phyloP scores from a whole-genome alignment of 2,329 filamentous ascomycete genomes.

The Fusarium sp. region DNA sequence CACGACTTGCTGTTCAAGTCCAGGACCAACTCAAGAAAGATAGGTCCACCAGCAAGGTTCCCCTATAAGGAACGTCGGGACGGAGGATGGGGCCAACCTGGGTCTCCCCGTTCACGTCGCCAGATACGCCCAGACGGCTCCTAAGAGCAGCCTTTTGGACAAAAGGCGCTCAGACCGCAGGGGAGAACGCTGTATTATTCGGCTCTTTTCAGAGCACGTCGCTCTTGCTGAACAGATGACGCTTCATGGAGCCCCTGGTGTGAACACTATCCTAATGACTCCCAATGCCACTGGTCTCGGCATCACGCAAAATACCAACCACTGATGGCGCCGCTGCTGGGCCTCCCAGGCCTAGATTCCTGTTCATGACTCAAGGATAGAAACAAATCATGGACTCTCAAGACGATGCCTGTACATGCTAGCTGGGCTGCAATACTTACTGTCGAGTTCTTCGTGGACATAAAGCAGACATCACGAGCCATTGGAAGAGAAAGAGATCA shows the following conservation, averaged over 20 bases:
- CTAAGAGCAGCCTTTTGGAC: neutral
- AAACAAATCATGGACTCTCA: neutral
- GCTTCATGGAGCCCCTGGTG: neutral
- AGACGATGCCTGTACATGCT: neutral
- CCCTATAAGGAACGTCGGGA: too few relatives aligned
- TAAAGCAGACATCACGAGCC: neutral
- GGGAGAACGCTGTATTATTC: slow-evolving; percentile 19
- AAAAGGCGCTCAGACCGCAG: neutral
- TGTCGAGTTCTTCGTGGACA: neutral
- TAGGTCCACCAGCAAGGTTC: too few relatives aligned
- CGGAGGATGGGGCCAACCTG: neutral
- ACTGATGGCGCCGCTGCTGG: neutral
- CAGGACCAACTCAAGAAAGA: too few relatives aligned
- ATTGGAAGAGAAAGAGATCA: neutral
- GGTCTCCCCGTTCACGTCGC: neutral
- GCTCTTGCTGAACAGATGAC: neutral
- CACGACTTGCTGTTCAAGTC: too few relatives aligned
- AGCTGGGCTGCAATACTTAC: neutral
- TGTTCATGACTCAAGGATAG: neutral
- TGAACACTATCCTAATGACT: slow-evolving; percentile 10
- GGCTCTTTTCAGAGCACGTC: neutral
- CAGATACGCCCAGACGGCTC: neutral
- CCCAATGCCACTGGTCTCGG: slow-evolving; percentile 14
- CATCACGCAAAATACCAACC: neutral
- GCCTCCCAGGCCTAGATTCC: neutral